Percentiles rank a stretch among this genome's conserved stretches.
These are phyloP conservation scores for Coriolopsis trogii DNA, from an alignment of 1,284 basidiomycete genomes.

Conservation along the genomic window DNA sequence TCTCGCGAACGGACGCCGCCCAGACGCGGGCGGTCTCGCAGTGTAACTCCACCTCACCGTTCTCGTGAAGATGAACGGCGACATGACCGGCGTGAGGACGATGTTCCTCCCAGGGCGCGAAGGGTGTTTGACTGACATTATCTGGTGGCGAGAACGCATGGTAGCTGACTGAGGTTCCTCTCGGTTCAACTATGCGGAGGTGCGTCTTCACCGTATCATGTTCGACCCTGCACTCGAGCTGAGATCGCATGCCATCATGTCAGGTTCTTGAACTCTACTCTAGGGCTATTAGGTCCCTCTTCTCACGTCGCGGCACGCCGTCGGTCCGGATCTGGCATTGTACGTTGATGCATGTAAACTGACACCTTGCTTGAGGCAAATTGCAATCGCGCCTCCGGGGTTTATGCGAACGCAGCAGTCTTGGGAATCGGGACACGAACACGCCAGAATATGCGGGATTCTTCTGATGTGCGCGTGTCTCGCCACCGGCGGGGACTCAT, in stretches of 20 bases:
- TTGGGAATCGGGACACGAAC: background rate
- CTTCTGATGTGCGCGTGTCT: slow-evolving; percentile 1
- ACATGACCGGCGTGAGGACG: slow-evolving; percentile 15
- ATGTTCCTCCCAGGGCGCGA: slow-evolving; percentile 17
- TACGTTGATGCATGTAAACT: background rate
- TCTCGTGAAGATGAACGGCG: slow-evolving; percentile 20
- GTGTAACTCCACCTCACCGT: slow-evolving; percentile 13
- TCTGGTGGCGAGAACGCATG: background rate
- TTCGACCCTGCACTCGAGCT: slow-evolving; percentile 9
- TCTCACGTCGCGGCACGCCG: background rate
- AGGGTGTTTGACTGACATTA: slow-evolving; percentile 25
- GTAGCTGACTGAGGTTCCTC: background rate
- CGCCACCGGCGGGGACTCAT: too few relatives aligned
- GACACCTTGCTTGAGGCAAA: slow-evolving; percentile 1
- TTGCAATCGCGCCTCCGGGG: background rate
- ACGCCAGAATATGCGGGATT: background rate
- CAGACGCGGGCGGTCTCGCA: slow-evolving; percentile 9
- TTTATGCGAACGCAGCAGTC: slow-evolving; percentile 2
- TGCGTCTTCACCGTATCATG: background rate
- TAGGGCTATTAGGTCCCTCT: too few relatives aligned
- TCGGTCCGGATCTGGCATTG: background rate
- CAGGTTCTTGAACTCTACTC: too few relatives aligned
- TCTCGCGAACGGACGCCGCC: slow-evolving; percentile 24
- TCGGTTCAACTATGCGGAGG: background rate
- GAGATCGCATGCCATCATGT: slow-evolving; percentile 2